Evolutionary conservation across 1,284 basidiomycete genomes (phyloP), one percentile per base, ranked within the genome.

Genomic region (Puccinia triticina): DNA sequence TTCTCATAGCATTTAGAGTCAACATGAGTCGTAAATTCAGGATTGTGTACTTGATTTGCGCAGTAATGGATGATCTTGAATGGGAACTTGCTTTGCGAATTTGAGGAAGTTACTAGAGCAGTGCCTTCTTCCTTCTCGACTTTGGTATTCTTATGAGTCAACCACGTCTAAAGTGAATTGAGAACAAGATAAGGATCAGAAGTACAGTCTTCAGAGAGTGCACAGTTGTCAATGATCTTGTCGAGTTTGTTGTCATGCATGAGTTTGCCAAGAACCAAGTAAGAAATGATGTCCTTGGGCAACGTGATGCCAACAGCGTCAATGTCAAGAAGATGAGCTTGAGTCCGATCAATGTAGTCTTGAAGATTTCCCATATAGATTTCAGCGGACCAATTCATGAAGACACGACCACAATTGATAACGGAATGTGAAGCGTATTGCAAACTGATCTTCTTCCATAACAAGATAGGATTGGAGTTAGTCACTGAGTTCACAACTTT

Each of bases 381-480:
- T 7, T 50, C 4, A 3, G 40, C 14, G 7, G 37, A 21, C 18
- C 21, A 72, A 7, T 11, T 32, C 37, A 72, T 46, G 16, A 23
- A 48, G 40, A 72, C 46, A n/a, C n/a, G n/a, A n/a, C n/a, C n/a
- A n/a, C n/a, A n/a, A n/a, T n/a, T n/a, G n/a, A n/a, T n/a, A n/a
- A 16, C 69, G 32, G 34, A 50, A 29, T 72, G 21, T 72, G 34
- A 72, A 72, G 69, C 69, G 29, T 72, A 72, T 50, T 72, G 69
- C 4, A 50, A 12, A 34, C 12, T 2, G 53, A 72, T 48, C 12
- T 46, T 48, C 16, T 23, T 23, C 69, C 69, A 72, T n/a, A 16
- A 72, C 29, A 3, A 48, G 37, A 73, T 43, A 21, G 12, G 46
- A 18, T 50, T 2, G 7, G 10, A 40, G n/a, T 71, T 26, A 12